phyloP scores from a whole-genome alignment of 257 asterid species.

The Scutellaria galericulata region DNA sequence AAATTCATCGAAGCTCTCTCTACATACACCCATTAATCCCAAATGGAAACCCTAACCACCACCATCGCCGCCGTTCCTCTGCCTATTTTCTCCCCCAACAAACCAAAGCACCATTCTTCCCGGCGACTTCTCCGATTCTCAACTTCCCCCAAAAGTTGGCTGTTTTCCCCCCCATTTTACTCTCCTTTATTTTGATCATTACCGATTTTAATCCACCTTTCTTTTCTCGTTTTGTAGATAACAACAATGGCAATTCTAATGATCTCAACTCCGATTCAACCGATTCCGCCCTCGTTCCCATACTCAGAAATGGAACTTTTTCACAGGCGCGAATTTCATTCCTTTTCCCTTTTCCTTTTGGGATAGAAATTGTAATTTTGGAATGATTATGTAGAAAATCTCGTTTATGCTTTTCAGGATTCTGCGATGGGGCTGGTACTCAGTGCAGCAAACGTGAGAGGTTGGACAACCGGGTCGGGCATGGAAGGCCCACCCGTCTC shows the following conservation, averaged over 20 bases:
- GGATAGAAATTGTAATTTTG: not conserved
- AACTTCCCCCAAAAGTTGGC: conserved; percentile 52
- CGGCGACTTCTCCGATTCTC: conserved; percentile 57
- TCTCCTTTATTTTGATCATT: not conserved
- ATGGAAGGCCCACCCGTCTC: conserved; percentile 90
- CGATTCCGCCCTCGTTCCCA: conserved; percentile 51
- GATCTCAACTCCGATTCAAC: conserved; percentile 53
- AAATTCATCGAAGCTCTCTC: too few species aligned
- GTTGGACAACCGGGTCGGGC: conserved; percentile 97
- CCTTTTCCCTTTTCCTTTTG: not conserved
- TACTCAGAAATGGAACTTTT: conserved; percentile 43
- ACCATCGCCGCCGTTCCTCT: conserved; percentile 48
- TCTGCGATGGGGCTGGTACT: conserved; percentile 91
- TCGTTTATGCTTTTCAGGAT: conserved; percentile 53
- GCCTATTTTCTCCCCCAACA: conserved; percentile 52
- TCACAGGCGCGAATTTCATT: conserved; percentile 44
- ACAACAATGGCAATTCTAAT: conserved; percentile 34
- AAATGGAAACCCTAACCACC: conserved; percentile 66
- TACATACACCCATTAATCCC: not conserved
- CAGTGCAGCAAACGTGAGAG: conserved; percentile 82
- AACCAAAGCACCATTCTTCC: conserved; percentile 41
- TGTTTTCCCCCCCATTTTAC: not conserved
- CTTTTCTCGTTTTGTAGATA: conserved; percentile 28
- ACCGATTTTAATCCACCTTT: not conserved
- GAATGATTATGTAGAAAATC: not conserved